phyloP scores from a whole-genome alignment of 2,329 filamentous ascomycete genomes.

The Coniochaeta sp. region DNA sequence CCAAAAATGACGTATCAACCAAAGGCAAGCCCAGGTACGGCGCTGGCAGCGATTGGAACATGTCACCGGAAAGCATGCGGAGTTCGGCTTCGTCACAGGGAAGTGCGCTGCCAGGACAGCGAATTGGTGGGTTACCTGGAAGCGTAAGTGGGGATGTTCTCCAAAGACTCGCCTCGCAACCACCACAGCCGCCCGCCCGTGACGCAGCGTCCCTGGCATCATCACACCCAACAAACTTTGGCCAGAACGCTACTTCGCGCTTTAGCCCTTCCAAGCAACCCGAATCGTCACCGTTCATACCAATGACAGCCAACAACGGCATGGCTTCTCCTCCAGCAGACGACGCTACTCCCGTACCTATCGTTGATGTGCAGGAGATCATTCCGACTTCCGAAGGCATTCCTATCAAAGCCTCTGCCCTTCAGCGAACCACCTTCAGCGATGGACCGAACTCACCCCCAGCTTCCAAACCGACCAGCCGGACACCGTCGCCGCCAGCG shows the following conservation, averaged over 20 bases:
- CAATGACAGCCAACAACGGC: slow-evolving; percentile 6
- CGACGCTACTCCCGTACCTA: slow-evolving; percentile 29
- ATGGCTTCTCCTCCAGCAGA: slow-evolving; percentile 5
- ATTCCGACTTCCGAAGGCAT: slow-evolving; percentile 54
- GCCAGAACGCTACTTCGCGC: slow-evolving; percentile 14
- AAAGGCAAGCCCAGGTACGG: background rate
- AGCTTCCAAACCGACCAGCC: slow-evolving; percentile 18
- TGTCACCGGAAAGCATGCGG: slow-evolving; percentile 13
- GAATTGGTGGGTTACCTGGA: background rate
- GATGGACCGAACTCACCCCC: slow-evolving; percentile 20
- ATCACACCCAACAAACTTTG: slow-evolving; percentile 23
- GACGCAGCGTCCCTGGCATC: slow-evolving; percentile 22
- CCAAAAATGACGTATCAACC: slow-evolving; percentile 7
- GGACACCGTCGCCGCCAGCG: slow-evolving; percentile 19
- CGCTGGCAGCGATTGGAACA: slow-evolving; percentile 9
- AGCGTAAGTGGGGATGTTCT: background rate
- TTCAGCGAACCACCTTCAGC: slow-evolving; percentile 45
- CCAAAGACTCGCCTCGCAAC: background rate
- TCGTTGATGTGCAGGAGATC: slow-evolving; percentile 51
- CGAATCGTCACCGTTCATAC: slow-evolving; percentile 5
- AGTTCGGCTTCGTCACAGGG: slow-evolving; percentile 15
- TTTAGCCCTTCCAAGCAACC: slow-evolving; percentile 1
- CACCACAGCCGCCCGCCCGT: background rate
- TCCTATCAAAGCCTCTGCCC: slow-evolving; percentile 44
- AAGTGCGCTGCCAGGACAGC: background rate